These are phyloP conservation scores for Elsinoe arachidis DNA, from an alignment of 2,329 filamentous ascomycete genomes.

Conservation along the genomic window DNA sequence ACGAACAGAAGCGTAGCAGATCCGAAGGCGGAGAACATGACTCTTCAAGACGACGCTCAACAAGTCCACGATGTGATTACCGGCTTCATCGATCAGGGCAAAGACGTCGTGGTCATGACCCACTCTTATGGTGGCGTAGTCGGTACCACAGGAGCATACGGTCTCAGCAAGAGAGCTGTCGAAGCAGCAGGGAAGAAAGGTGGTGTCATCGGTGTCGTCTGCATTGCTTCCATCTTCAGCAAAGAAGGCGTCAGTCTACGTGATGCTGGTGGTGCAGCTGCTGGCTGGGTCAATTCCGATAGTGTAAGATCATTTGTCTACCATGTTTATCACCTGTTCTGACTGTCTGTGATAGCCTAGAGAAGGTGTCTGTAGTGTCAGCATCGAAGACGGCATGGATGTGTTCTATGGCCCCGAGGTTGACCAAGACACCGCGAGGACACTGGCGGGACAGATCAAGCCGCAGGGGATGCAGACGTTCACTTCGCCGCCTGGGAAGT, in stretches of 20 bases:
- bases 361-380: background rate
- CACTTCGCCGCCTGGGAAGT: background rate
- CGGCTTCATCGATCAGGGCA: constrained; percentile 15
- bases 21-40: background rate
- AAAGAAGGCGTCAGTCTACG: background rate
- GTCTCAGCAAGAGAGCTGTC: constrained; percentile 26
- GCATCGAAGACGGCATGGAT: background rate
- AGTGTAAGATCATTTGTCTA: background rate
- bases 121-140: constrained; percentile 33
- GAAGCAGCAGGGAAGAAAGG: constrained; percentile 23
- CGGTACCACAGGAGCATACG: constrained; percentile 28
- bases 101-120: constrained; percentile 26
- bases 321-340: too few relatives aligned
- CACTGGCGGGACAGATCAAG: constrained; percentile 14
- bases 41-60: constrained; percentile 5
- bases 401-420: constrained; percentile 1
- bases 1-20: background rate
- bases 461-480: background rate
- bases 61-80: constrained; percentile 1
- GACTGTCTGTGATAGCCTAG: background rate
- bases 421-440: constrained; percentile 12
- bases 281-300: background rate
- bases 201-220: constrained; percentile 29
- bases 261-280: background rate
- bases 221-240: constrained; percentile 28